Evolutionary conservation across 768 basidiomycete genomes (phyloP), one percentile per base, ranked within the genome.

Genomic region (Serendipita sp.): DNA sequence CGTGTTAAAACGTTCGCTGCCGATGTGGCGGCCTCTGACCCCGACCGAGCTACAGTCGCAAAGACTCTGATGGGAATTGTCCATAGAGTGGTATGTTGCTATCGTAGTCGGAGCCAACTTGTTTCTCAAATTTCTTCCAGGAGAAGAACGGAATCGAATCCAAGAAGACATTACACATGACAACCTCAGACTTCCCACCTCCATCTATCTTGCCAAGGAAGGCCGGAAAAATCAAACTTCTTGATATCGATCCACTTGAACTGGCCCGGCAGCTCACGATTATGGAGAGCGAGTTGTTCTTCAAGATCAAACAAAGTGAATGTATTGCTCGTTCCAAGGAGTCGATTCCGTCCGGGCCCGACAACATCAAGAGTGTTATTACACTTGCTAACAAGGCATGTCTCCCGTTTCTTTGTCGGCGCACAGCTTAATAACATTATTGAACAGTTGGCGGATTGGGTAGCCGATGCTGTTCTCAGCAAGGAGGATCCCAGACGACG

Each of bases 231-330:
- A 73, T 94, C 66, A 91, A 90, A 67, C 76, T 98, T 10, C 74
- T 83, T 23, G 95, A 98, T 70, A 81, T 98, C 58, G 88, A 95
- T 68, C 79, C 93, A 1, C 74, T 92, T 64, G 95, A 98, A 73
- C 73, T 98, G 16, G 95, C 94, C 0, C 81, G 95, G 33, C 95
- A 98, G 72, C 75, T 98, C 66, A 97, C 95, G 0, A 84, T 96
- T 65, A 79, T 94, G 77, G 95, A 98, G 73, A 88, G 86, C 67
- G 77, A 80, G 53, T 75, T 94, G 45, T 98, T 91, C 75, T 86
- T 87, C 74, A 85, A 82, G 72, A 95, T 98, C 68, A 83, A 84
- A 40, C 87, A 91, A 0, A 85, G 86, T 75, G 95, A 98, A 72
- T 97, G 91, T 75, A 76, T 98, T 18, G 84, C 86, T 74, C 85